phyloP scores from a whole-genome alignment of 148 eudicot species.

The Camellia lanceoleosa region DNA sequence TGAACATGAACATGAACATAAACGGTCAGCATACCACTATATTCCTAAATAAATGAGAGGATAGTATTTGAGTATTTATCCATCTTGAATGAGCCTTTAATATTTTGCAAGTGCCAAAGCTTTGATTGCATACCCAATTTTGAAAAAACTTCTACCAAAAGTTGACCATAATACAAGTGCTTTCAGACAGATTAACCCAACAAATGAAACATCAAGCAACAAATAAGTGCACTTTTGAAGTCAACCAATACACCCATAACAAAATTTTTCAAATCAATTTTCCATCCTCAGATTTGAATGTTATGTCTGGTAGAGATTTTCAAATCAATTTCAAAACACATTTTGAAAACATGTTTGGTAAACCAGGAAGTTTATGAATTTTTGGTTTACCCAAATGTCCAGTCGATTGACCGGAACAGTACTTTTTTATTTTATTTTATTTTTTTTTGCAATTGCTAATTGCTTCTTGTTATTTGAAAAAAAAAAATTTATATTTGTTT shows the following conservation, averaged over 20 bases:
- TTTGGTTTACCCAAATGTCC: too few relatives aligned
- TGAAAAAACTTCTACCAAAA: background rate
- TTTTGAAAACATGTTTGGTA: too few relatives aligned
- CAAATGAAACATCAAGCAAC: background rate
- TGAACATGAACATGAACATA: background rate
- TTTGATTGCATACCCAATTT: background rate
- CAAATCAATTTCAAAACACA: too few relatives aligned
- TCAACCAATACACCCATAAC: slow-evolving; percentile 3
- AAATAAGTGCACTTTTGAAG: background rate
- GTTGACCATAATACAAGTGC: background rate
- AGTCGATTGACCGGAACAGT: too few relatives aligned
- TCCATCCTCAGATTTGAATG: too few relatives aligned
- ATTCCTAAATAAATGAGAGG: background rate
- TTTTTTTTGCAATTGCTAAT: too few relatives aligned
- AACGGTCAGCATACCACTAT: background rate
- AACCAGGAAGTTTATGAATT: too few relatives aligned
- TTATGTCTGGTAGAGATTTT: too few relatives aligned
- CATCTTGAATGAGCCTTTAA: background rate
- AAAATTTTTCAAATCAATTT: background rate
- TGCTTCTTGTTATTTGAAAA: too few relatives aligned
- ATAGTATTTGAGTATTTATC: background rate
- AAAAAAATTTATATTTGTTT: too few relatives aligned
- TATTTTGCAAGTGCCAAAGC: background rate
- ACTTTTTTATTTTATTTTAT: too few relatives aligned
- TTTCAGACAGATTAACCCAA: background rate